Conservation (phyloP, 202 grass and related monocot species). For the Elaeis oleifera region DNA sequence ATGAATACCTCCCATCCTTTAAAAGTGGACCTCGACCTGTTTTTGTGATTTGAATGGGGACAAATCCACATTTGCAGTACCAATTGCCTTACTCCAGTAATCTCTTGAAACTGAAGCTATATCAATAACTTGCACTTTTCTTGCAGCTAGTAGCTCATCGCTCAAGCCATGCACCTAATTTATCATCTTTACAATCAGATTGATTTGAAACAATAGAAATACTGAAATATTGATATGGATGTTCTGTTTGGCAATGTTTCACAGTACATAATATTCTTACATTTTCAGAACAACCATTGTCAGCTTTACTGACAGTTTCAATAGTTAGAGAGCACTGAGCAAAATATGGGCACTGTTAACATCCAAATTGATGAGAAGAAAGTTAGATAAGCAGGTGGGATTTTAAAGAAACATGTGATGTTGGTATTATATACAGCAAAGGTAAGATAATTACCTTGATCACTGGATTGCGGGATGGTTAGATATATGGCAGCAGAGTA, state of each 20-base stretch:
- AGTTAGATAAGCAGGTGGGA: background rate
- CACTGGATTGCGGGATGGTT: conserved; percentile 30
- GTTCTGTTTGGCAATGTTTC: too few species aligned
- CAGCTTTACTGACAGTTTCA: conserved; percentile 52
- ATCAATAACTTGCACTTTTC: conserved; percentile 67
- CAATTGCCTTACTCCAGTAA: conserved; percentile 84
- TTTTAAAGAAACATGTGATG: background rate
- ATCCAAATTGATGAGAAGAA: conserved; percentile 10
- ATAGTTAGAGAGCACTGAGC: conserved; percentile 78
- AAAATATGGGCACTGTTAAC: conserved; percentile 66
- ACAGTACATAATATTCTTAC: conserved; percentile 17
- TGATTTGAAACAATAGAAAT: too few species aligned
- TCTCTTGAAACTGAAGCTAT: conserved; percentile 63
- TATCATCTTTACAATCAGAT: too few species aligned
- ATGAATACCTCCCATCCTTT: conserved; percentile 71
- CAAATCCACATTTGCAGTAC: conserved; percentile 46
- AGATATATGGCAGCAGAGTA: conserved; percentile 9
- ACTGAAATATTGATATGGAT: too few species aligned
- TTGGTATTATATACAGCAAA: too few species aligned
- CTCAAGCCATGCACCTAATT: conserved; percentile 60
- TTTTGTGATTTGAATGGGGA: conserved; percentile 56
- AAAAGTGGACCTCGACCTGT: conserved; percentile 56
- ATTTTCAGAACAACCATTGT: conserved; percentile 78
- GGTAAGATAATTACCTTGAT: conserved; percentile 56
- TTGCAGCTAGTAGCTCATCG: conserved; percentile 41